Base-by-base conservation (phyloP, 2,329 filamentous ascomycete genomes). In the Botrytis paeoniae region DNA sequence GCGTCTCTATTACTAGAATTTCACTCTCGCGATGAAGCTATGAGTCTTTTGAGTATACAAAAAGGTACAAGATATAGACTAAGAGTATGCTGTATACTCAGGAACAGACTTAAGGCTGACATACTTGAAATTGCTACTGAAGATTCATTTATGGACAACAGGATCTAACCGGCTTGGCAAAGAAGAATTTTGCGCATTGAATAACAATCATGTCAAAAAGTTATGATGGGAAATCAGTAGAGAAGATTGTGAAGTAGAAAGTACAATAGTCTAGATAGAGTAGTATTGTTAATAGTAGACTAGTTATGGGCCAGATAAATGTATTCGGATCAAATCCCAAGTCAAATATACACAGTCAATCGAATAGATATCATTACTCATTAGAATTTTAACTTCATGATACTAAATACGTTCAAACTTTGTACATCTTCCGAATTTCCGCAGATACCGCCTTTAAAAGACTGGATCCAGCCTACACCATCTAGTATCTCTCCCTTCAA, bases 291-390 rank as follows among this genome's bases (percentile, higher is more conserved):
- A 8, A 2, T 54, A 4, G 25, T 63, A 43, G 1, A 14, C 4
- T 32, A 35, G 5, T 1, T 25, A 12, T 29, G 4, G 12, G 10
- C 1, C 4, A 14, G 1, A 51, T 12, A n/a, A 3, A 5, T n/a
- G 10, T n/a, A 51, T 51, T 25, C 4, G 2, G 1, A 14, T 51
- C 0, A 14, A 51, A n/a, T n/a, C 0, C 12, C 22, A 51, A 51
- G 45, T 6, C 2, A 51, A 14, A 25, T 1, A 14, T 51, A 14
- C 48, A n/a, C 25, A 51, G 4, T 51, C 0, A 3, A 14, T n/a
- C 4, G 4, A 6, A 16, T n/a, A 12, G 14, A 51, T 16, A 20
- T n/a, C 7, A 1, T 6, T 37, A 3, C n/a, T 18, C 3, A 29
- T 22, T 12, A 20, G 6, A 51, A 2, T 20, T 10, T 22, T n/a